Conservation (phyloP, 495 filamentous ascomycete genomes). For the Tricharina praecox region DNA sequence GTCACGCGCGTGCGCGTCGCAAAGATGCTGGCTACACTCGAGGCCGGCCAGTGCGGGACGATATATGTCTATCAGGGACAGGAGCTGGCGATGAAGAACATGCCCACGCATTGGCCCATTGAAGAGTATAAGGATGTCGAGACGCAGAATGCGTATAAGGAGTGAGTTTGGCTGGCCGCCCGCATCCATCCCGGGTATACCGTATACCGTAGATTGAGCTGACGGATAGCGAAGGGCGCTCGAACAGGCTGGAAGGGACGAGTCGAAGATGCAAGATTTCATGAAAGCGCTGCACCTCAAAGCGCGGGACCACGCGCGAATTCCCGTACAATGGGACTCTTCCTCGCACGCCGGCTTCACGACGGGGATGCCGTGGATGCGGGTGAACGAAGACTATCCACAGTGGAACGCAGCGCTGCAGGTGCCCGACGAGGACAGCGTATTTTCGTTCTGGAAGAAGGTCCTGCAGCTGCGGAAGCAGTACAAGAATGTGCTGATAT, state of each 20-base stretch:
- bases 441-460: slow-evolving; percentile 37
- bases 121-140: slow-evolving; percentile 59
- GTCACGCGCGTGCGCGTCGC: slow-evolving; percentile 33
- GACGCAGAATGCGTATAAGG: slow-evolving; percentile 35
- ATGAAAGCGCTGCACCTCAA: slow-evolving; percentile 36
- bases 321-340: slow-evolving; percentile 35
- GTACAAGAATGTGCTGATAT: slow-evolving; percentile 38
- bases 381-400: slow-evolving; percentile 37
- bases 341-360: slow-evolving; percentile 38
- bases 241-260: slow-evolving; percentile 4
- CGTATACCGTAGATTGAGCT: neutral
- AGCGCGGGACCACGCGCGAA: slow-evolving; percentile 40
- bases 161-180: too few relatives aligned
- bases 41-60: slow-evolving; percentile 46
- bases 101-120: slow-evolving; percentile 45
- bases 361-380: slow-evolving; percentile 44
- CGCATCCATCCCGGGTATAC: slow-evolving; percentile 19
- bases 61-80: slow-evolving; percentile 64
- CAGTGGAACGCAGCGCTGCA: slow-evolving; percentile 38
- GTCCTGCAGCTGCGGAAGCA: slow-evolving; percentile 39
- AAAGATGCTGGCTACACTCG: slow-evolving; percentile 47
- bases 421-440: slow-evolving; percentile 31
- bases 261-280: slow-evolving; percentile 15
- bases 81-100: slow-evolving; percentile 60
- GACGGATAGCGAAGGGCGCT: neutral